Percentiles rank a stretch among this genome's conserved stretches.
phyloP scores from a whole-genome alignment of 768 basidiomycete genomes.

The Favolaschia claudopus region DNA sequence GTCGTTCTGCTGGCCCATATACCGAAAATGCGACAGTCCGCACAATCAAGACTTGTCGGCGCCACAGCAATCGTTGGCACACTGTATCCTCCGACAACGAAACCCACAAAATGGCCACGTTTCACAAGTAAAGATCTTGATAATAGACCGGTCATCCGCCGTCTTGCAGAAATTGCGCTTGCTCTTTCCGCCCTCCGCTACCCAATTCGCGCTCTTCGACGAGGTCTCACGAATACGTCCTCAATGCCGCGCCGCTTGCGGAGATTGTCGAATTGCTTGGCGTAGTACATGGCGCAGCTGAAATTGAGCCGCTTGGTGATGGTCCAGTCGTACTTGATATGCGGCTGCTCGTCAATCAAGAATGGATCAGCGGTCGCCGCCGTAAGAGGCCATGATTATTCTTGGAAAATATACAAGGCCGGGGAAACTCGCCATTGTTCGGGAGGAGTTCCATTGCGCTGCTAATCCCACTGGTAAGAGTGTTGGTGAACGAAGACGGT shows the following conservation, averaged over 20 bases:
- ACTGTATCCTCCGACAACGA: neutral
- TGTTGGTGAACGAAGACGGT: slow-evolving; percentile 51
- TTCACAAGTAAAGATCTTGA: slow-evolving; percentile 89
- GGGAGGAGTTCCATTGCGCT: slow-evolving; percentile 69
- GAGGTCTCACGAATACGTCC: slow-evolving; percentile 66
- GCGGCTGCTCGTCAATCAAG: slow-evolving; percentile 73
- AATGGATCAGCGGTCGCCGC: slow-evolving; percentile 45
- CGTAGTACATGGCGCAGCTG: slow-evolving; percentile 85
- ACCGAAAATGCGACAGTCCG: slow-evolving; percentile 79
- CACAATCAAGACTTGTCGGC: slow-evolving; percentile 80
- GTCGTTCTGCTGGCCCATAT: slow-evolving; percentile 76
- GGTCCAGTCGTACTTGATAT: slow-evolving; percentile 85
- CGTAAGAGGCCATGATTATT: slow-evolving; percentile 62
- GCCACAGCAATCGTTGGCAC: slow-evolving; percentile 1
- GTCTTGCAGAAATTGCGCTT: slow-evolving; percentile 86
- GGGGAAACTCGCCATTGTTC: slow-evolving; percentile 42
- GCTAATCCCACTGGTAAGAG: slow-evolving; percentile 60
- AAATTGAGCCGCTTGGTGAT: slow-evolving; percentile 78
- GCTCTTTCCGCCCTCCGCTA: slow-evolving; percentile 83
- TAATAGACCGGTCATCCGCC: slow-evolving; percentile 76
- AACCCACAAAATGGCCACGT: slow-evolving; percentile 82
- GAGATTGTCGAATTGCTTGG: slow-evolving; percentile 78
- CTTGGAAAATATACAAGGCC: slow-evolving; percentile 45
- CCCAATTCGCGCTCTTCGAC: slow-evolving; percentile 67
- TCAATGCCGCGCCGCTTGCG: slow-evolving; percentile 73